These are phyloP conservation scores for Pythium brachiatum DNA, from an alignment of 352 stramenopile species.

Conservation along the genomic window DNA sequence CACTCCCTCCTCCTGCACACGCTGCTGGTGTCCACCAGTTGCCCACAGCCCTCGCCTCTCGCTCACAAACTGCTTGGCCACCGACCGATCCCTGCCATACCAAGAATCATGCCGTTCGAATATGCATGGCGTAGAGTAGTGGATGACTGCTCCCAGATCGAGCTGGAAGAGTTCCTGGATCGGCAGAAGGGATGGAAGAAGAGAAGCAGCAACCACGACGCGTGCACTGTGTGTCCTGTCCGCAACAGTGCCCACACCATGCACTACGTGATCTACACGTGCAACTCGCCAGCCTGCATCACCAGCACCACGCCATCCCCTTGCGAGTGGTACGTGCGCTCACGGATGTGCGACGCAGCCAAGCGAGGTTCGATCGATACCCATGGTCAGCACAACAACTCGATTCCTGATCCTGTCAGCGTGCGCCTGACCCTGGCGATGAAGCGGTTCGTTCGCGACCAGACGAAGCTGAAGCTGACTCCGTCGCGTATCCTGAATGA, in stretches of 20 bases:
- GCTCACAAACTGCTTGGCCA: too few species aligned
- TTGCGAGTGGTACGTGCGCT: constrained; percentile 3
- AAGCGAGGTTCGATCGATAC: constrained; percentile 5
- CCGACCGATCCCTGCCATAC: too few species aligned
- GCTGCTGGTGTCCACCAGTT: background rate
- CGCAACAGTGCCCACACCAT: background rate
- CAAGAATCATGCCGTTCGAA: background rate
- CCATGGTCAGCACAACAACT: background rate
- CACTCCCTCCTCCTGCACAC: background rate
- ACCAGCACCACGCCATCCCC: background rate
- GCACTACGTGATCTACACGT: constrained; percentile 13
- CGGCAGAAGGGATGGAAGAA: constrained; percentile 4
- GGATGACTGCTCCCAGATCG: constrained; percentile 3
- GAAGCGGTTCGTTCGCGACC: constrained; percentile 12
- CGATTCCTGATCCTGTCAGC: background rate
- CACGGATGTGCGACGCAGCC: background rate
- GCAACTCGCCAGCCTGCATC: background rate
- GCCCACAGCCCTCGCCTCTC: too few species aligned
- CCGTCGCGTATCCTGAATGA: constrained; percentile 11
- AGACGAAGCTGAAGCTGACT: constrained; percentile 2
- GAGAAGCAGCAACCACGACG: constrained; percentile 5
- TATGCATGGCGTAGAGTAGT: background rate
- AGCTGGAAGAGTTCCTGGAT: constrained; percentile 14
- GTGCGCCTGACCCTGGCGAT: background rate
- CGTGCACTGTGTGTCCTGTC: constrained; percentile 1